Conservation (phyloP, 768 basidiomycete species). For the Lactarius akahatsu region DNA sequence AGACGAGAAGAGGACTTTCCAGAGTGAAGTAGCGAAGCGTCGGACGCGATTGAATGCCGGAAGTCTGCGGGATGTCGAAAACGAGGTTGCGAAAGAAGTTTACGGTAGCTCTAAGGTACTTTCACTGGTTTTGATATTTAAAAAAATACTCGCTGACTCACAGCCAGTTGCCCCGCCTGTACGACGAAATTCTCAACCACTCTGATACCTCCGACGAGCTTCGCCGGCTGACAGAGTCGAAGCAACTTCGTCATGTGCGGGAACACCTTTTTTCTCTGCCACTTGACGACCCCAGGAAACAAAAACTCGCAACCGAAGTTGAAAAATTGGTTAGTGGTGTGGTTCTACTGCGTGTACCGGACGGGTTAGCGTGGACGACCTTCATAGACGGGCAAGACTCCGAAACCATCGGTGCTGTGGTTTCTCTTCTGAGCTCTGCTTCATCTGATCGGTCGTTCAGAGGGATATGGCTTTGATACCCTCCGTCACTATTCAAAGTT, state of each 20-base stretch:
- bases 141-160: conserved; percentile 5
- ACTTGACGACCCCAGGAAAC: conserved; percentile 42
- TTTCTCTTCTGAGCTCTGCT: conserved; percentile 15
- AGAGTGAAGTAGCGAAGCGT: conserved; percentile 72
- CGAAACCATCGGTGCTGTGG: conserved; percentile 55
- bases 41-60: conserved; percentile 73
- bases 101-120: conserved; percentile 60
- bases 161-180: conserved; percentile 65
- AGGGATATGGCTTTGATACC: conserved; percentile 55
- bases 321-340: conserved; percentile 72
- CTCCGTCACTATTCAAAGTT: conserved; percentile 61
- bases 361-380: conserved; percentile 80
- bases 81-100: conserved; percentile 67
- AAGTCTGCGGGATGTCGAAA: conserved; percentile 54
- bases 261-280: conserved; percentile 63
- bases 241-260: conserved; percentile 65
- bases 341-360: conserved; percentile 69
- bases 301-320: conserved; percentile 54
- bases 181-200: conserved; percentile 79
- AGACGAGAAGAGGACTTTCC: conserved; percentile 56
- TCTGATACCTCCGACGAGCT: conserved; percentile 74
- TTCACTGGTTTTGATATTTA: not conserved
- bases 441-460: conserved; percentile 39
- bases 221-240: conserved; percentile 75
- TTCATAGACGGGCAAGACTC: conserved; percentile 74